Percentiles rank a stretch among this genome's conserved stretches.
These are phyloP conservation scores for Phaeotremella skinneri DNA, from an alignment of 768 basidiomycete genomes.

Conservation along the genomic window DNA sequence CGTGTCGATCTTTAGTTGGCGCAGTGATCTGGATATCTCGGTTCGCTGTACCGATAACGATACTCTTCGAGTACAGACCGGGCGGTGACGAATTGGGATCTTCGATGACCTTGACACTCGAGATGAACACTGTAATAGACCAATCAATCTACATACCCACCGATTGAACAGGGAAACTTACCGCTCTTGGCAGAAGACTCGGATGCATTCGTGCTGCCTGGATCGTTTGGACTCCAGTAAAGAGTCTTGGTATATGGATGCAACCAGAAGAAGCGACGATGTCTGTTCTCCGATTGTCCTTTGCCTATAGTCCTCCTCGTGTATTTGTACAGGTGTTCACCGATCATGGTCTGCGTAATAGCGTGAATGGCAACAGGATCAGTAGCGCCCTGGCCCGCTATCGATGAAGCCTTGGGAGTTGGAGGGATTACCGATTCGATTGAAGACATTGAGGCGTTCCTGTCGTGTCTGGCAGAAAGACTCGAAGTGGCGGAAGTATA, in stretches of 20 bases:
- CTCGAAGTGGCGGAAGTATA: conserved; percentile 32
- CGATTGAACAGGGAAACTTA: conserved; percentile 57
- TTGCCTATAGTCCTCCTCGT: conserved; percentile 84
- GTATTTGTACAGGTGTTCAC: conserved; percentile 97
- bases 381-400: conserved; percentile 57
- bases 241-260: conserved; percentile 97
- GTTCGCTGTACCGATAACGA: conserved; percentile 86
- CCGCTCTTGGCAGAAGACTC: conserved; percentile 97
- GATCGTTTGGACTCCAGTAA: conserved; percentile 95
- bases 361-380: conserved; percentile 91
- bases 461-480: conserved; percentile 21
- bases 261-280: conserved; percentile 99
- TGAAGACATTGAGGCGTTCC: conserved; percentile 41
- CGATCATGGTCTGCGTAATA: conserved; percentile 99
- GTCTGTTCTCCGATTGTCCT: conserved; percentile 82
- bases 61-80: conserved; percentile 86
- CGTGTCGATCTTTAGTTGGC: conserved; percentile 88
- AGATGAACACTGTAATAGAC: conserved; percentile 72
- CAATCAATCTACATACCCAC: conserved; percentile 16
- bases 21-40: conserved; percentile 99
- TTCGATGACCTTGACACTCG: conserved; percentile 83
- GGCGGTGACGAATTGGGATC: conserved; percentile 96
- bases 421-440: conserved; percentile 19
- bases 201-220: conserved; percentile 78
- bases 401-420: not conserved